These are phyloP conservation scores for Mucor circinelloides DNA, from an alignment of 371 early-diverging fungal species.

Conservation along the genomic window DNA sequence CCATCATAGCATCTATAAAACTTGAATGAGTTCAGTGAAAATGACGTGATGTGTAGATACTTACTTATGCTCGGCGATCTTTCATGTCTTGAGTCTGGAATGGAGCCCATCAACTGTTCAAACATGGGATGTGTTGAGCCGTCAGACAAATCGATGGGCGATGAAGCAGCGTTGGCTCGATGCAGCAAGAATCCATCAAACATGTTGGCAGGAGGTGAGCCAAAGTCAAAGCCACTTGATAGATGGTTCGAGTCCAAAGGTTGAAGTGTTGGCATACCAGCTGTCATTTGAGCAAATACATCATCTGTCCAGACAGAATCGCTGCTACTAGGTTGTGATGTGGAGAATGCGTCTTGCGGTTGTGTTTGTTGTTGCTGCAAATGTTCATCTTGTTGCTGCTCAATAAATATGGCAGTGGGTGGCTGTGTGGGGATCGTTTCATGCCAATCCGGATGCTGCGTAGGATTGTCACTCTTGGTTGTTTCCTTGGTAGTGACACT, in stretches of 20 bases:
- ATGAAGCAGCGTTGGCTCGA: background rate
- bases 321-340: background rate
- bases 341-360: background rate
- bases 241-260: conserved; percentile 26
- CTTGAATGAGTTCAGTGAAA: too few relatives aligned
- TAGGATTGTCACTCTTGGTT: background rate
- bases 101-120: conserved; percentile 27
- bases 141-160: background rate
- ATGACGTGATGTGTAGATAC: background rate
- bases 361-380: background rate
- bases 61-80: conserved; percentile 40
- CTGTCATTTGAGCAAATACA: conserved; percentile 27
- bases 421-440: background rate
- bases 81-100: conserved; percentile 23
- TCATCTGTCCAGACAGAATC: conserved; percentile 26
- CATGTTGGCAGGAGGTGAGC: conserved; percentile 7
- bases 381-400: background rate
- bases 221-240: conserved; percentile 31
- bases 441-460: background rate
- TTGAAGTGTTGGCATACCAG: conserved; percentile 29
- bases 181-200: conserved; percentile 3
- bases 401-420: background rate
- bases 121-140: conserved; percentile 20
- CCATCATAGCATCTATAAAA: conserved; percentile 34
- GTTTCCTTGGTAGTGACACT: background rate